Evolutionary conservation across 139 green algal genomes (phyloP).

Genomic region (Picochlorum sp.): DNA sequence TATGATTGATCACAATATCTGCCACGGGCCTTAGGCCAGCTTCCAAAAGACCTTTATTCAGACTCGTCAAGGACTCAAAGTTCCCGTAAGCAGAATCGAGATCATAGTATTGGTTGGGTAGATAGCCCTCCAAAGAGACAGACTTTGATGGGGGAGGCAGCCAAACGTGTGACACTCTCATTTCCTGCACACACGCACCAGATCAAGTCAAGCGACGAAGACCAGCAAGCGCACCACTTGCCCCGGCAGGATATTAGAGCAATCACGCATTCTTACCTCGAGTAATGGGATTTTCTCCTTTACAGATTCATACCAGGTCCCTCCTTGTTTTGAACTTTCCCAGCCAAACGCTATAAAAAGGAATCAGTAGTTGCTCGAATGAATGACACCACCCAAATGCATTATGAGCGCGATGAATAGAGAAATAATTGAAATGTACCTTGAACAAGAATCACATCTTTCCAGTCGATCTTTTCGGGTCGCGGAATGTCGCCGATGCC

Average conservation of each 20-base stretch:
- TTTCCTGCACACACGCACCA: neutral
- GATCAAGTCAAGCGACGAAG: slow-evolving; percentile 4
- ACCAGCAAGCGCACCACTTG: too few species aligned
- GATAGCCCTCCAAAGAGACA: slow-evolving; percentile 70
- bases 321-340: slow-evolving; percentile 42
- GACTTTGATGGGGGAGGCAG: slow-evolving; percentile 69
- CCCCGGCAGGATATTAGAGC: too few species aligned
- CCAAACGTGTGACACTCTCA: slow-evolving; percentile 69
- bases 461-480: neutral
- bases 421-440: too few species aligned
- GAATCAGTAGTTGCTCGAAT: too few species aligned
- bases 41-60: slow-evolving; percentile 45
- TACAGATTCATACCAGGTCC: slow-evolving; percentile 38
- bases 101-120: slow-evolving; percentile 74
- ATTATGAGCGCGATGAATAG: too few species aligned
- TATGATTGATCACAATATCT: slow-evolving; percentile 92
- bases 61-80: slow-evolving; percentile 50
- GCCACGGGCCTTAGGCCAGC: slow-evolving; percentile 64
- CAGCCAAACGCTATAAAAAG: slow-evolving; percentile 65
- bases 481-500: neutral
- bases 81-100: slow-evolving; percentile 55
- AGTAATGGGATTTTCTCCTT: slow-evolving; percentile 37
- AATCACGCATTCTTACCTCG: too few species aligned
- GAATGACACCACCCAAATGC: too few species aligned
- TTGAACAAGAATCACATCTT: slow-evolving; percentile 6